Percentiles rank a stretch among this genome's conserved stretches.
Conservation (phyloP, 305 asterid genomes). For the Plantago coronopus region DNA sequence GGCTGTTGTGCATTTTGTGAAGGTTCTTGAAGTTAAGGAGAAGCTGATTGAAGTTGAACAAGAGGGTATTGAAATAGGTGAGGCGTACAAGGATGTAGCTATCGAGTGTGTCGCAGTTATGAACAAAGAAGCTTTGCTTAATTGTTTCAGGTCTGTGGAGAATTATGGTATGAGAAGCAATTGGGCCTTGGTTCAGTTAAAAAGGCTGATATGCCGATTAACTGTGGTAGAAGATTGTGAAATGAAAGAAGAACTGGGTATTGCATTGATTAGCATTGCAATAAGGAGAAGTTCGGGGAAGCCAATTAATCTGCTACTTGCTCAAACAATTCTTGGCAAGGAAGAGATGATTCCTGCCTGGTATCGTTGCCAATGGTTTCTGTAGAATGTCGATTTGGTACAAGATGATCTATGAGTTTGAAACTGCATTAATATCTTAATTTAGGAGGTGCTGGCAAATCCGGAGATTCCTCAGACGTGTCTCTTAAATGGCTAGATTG, state of each 20-base stretch:
- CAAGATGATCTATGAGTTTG: neutral
- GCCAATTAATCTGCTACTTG: neutral
- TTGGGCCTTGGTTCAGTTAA: neutral
- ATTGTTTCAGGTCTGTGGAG: neutral
- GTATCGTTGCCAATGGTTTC: neutral
- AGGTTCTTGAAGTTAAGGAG: neutral
- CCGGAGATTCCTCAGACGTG: neutral
- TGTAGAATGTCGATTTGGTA: neutral
- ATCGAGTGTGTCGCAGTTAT: neutral
- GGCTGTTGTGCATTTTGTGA: neutral
- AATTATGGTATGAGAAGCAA: neutral
- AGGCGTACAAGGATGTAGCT: neutral
- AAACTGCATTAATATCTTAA: conserved; percentile 2
- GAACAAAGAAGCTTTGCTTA: neutral
- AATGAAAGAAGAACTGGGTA: neutral
- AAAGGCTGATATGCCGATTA: neutral
- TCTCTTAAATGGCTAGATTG: neutral
- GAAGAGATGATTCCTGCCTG: neutral
- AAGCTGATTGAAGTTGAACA: neutral
- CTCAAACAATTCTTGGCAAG: neutral
- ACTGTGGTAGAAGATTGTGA: neutral
- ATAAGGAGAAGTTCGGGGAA: neutral
- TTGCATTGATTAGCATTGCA: neutral
- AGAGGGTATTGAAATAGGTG: neutral
- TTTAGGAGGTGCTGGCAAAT: neutral